A percentile compares a stretch with the other conserved stretches of the same genome.
phyloP scores from a whole-genome alignment of 177 flowering plant genomes.

The Vitis hybrid region DNA sequence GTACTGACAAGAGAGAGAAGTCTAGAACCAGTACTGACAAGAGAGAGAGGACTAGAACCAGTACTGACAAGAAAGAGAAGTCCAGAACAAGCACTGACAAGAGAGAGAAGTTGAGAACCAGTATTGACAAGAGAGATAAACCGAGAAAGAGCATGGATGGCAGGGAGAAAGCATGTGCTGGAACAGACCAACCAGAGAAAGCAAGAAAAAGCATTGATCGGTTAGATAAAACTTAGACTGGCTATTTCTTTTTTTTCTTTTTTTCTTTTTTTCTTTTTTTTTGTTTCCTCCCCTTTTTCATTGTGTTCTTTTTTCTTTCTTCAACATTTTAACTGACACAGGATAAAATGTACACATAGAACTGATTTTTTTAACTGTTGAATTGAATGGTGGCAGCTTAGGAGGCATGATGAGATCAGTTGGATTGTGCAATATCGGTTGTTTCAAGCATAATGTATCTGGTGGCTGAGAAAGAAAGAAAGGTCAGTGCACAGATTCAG shows the following conservation, averaged over 20 bases:
- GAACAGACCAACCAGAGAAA: constrained; percentile 43
- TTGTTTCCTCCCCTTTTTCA: neutral
- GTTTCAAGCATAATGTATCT: constrained; percentile 64
- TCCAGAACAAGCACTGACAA: constrained; percentile 35
- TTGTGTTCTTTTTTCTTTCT: no score
- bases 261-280: constrained; percentile 1
- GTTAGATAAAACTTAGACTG: constrained; percentile 26
- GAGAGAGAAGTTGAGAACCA: constrained; percentile 39
- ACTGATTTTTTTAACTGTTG: constrained; percentile 24
- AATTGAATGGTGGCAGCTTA: constrained; percentile 53
- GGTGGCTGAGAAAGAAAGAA: constrained; percentile 24
- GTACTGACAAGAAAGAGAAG: constrained; percentile 40
- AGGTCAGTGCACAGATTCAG: constrained; percentile 19
- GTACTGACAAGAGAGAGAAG: constrained; percentile 42
- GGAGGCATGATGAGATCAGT: constrained; percentile 84
- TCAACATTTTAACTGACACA: no score
- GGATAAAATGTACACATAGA: neutral
- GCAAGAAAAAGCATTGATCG: constrained; percentile 63
- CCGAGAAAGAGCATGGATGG: constrained; percentile 39
- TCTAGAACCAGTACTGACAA: constrained; percentile 39
- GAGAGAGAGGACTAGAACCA: constrained; percentile 40
- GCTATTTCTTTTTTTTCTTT: constrained; percentile 7
- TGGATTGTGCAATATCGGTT: constrained; percentile 75
- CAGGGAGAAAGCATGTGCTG: constrained; percentile 29
- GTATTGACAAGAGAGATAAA: constrained; percentile 43